Evolutionary conservation across 805 yeast genomes (phyloP).

Genomic region (Torulaspora franciscae): DNA sequence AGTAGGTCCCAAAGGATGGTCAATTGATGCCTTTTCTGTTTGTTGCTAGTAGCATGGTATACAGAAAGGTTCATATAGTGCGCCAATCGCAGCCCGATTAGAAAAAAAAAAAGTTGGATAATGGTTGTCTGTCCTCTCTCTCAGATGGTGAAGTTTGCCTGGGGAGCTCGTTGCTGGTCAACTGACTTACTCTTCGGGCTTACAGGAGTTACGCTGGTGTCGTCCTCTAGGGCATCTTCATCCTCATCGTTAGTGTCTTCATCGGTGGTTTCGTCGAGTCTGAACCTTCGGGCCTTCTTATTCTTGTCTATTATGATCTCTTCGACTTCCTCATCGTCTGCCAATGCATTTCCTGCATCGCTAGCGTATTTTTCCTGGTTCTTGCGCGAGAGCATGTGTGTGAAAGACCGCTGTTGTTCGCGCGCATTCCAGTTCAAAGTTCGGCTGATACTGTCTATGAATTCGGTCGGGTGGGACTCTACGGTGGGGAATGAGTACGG

Average conservation of each 20-base stretch:
- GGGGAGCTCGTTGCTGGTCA: conserved; percentile 2
- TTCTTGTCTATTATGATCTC: conserved; percentile 16
- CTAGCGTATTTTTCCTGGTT: conserved; percentile 44
- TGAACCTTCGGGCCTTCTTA: conserved; percentile 8
- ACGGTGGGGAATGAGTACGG: conserved; percentile 95
- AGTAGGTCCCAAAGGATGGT: background rate
- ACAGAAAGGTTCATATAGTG: background rate
- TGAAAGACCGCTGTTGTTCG: conserved; percentile 80
- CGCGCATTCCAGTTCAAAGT: conserved; percentile 92
- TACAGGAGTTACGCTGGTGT: background rate
- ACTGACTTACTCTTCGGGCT: conserved; percentile 2
- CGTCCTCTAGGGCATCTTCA: conserved; percentile 8
- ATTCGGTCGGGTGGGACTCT: conserved; percentile 63
- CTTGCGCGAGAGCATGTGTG: conserved; percentile 53
- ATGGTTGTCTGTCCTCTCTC: background rate
- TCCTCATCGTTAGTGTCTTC: conserved; percentile 6
- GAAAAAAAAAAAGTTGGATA: background rate
- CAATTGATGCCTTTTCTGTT: background rate
- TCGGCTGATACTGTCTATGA: conserved; percentile 78
- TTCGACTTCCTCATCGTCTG: conserved; percentile 14
- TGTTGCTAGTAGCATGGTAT: background rate
- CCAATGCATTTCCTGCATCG: conserved; percentile 16
- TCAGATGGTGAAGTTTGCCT: conserved; percentile 11
- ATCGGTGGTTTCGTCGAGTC: conserved; percentile 4
- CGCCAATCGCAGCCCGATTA: background rate